Base-by-base conservation (phyloP, 495 filamentous ascomycete genomes). In the Pyrenula aspistea region DNA sequence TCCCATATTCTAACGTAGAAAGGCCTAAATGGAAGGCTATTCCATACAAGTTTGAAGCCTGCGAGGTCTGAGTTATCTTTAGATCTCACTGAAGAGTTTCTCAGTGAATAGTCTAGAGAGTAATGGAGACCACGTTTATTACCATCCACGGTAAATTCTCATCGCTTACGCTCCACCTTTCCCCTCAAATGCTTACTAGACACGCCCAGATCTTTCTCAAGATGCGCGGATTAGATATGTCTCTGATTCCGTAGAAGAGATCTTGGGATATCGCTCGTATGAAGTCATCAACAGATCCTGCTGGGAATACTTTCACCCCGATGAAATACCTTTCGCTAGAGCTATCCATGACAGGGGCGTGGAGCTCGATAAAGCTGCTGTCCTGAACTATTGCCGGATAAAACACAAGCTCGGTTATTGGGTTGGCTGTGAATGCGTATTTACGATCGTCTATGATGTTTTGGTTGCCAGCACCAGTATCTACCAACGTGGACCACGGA, bases 51-150 rank as follows among this genome's bases (percentile, higher is more conserved):
- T 42, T 15, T 15, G 4, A 15, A 42, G n/a, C n/a, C n/a, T n/a
- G n/a, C n/a, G n/a, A n/a, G n/a, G n/a, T n/a, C n/a, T n/a, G n/a
- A n/a, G n/a, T n/a, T n/a, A n/a, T n/a, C n/a, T n/a, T n/a, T n/a
- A n/a, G n/a, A n/a, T n/a, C n/a, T n/a, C 31, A 42, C 31, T 15
- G 31, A 42, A 4, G 15, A 42, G 8, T 42, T 42, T 42, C 15
- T 42, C 31, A 8, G 31, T 15, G 8, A 42, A 42, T 42, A 42
- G 15, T 42, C 50, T 8, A 20, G 68, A 71, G 61, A 65, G n/a
- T n/a, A n/a, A 93, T 93, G 89, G 89, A 93, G 71, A 88, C 86
- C 60, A 95, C 89, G 49, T 94, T 94, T 73, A 94, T 95, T 73
- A 89, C 89, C 59, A 94, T 94, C 61, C 89, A 94, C 70, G 89